Percentiles rank a stretch among this genome's conserved stretches.
phyloP scores from a whole-genome alignment of 768 basidiomycete genomes.

The Candolleomyces eurysporus region DNA sequence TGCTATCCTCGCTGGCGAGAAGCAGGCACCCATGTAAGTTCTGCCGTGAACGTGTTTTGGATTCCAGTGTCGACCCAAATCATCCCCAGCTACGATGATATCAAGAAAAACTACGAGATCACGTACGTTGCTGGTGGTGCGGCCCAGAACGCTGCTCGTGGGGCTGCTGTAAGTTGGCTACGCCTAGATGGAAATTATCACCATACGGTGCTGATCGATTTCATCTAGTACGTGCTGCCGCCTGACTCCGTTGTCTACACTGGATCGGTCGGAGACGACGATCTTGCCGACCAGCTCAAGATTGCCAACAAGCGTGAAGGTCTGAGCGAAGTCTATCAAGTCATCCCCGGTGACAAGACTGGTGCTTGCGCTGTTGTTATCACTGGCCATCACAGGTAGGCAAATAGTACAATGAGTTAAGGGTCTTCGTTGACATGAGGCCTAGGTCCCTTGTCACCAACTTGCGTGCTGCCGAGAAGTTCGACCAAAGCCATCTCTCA shows the following conservation, averaged over 20 bases:
- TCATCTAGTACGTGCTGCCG: slow-evolving; percentile 84
- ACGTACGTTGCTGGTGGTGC: slow-evolving; percentile 97
- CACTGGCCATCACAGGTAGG: slow-evolving; percentile 88
- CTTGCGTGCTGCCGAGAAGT: slow-evolving; percentile 87
- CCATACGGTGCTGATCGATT: background rate
- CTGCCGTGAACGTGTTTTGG: background rate
- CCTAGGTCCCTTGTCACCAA: slow-evolving; percentile 88
- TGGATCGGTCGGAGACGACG: slow-evolving; percentile 92
- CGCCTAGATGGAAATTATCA: background rate
- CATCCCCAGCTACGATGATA: slow-evolving; percentile 76
- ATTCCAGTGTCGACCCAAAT: background rate
- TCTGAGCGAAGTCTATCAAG: slow-evolving; percentile 83
- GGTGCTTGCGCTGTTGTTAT: slow-evolving; percentile 96
- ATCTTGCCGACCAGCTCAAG: slow-evolving; percentile 85
- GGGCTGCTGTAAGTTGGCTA: slow-evolving; percentile 74
- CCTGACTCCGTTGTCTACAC: slow-evolving; percentile 87
- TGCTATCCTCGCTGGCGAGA: slow-evolving; percentile 90
- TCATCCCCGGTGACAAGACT: slow-evolving; percentile 83
- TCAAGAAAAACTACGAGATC: slow-evolving; percentile 70
- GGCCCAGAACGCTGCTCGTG: slow-evolving; percentile 94
- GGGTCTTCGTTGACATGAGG: background rate
- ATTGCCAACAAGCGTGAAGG: slow-evolving; percentile 92
- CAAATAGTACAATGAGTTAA: background rate
- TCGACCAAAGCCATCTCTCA: slow-evolving; percentile 75
- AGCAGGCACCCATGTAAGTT: slow-evolving; percentile 82